Conservation (phyloP, 2,329 filamentous ascomycete genomes). For the Didymella pomorum region DNA sequence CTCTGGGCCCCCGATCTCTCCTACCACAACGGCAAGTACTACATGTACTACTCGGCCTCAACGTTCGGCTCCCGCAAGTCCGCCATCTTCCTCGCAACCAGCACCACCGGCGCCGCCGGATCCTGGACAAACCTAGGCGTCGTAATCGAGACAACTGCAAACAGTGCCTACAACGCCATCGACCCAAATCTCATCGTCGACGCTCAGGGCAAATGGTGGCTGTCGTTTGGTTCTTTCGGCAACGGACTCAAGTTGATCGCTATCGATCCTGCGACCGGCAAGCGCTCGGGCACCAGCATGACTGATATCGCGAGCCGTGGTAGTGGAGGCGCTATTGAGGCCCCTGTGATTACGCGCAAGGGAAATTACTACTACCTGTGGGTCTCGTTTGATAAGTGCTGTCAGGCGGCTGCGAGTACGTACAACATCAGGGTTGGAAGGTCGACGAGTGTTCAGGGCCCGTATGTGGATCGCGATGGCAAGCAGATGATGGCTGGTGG, state of each 20-base stretch:
- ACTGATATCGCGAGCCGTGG: conserved; percentile 61
- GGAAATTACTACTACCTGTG: conserved; percentile 68
- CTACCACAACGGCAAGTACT: conserved; percentile 53
- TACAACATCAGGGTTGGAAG: conserved; percentile 70
- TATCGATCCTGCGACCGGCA: conserved; percentile 49
- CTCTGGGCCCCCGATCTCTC: conserved; percentile 21
- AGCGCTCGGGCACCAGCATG: conserved; percentile 18
- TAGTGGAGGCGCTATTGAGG: conserved; percentile 62
- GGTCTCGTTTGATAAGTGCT: conserved; percentile 67
- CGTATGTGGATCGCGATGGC: conserved; percentile 64
- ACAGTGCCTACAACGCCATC: conserved; percentile 57
- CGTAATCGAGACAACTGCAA: conserved; percentile 50
- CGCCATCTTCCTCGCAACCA: conserved; percentile 65
- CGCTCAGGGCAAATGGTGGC: conserved; percentile 52
- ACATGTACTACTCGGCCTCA: conserved; percentile 70
- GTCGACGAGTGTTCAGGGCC: conserved; percentile 57
- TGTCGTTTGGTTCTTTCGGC: conserved; percentile 75
- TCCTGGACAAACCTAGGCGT: conserved; percentile 66
- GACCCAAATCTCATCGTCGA: conserved; percentile 55
- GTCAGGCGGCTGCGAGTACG: conserved; percentile 62
- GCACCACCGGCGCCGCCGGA: conserved; percentile 54
- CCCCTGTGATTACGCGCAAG: conserved; percentile 61
- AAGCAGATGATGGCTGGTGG: conserved; percentile 60
- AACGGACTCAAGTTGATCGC: conserved; percentile 63
- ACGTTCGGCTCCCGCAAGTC: conserved; percentile 66